A percentile compares a stretch with the other conserved stretches of the same genome.
phyloP scores from a whole-genome alignment of 1,139 yeast species.

The Suhomyces maxii region DNA sequence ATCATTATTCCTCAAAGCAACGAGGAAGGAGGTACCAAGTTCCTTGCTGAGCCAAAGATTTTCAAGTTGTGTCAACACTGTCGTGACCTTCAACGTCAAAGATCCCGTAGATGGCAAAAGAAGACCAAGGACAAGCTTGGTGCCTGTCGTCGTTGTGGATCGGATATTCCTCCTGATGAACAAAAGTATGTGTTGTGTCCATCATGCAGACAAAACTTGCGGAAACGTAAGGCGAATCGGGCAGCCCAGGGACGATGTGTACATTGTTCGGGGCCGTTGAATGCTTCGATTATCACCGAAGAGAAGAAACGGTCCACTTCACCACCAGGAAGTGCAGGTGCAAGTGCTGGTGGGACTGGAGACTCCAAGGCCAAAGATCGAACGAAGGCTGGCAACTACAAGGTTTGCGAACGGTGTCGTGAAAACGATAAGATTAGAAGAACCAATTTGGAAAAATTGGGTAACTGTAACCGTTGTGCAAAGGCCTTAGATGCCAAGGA shows the following conservation, averaged over 20 bases:
- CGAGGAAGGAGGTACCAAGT: slow-evolving; percentile 22
- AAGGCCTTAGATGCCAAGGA: slow-evolving; percentile 44
- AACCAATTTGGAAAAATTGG: slow-evolving; percentile 54
- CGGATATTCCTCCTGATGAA: slow-evolving; percentile 49
- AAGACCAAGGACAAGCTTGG: slow-evolving; percentile 61
- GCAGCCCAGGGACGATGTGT: slow-evolving; percentile 67
- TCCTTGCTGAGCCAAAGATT: slow-evolving; percentile 45
- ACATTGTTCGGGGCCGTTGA: slow-evolving; percentile 65
- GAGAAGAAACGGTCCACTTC: slow-evolving; percentile 14
- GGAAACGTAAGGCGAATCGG: slow-evolving; percentile 56
- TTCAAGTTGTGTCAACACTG: slow-evolving; percentile 65
- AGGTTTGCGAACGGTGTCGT: slow-evolving; percentile 65
- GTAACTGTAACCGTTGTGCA: slow-evolving; percentile 65
- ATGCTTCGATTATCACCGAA: slow-evolving; percentile 38
- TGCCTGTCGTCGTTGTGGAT: slow-evolving; percentile 65
- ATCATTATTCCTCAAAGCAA: slow-evolving; percentile 37
- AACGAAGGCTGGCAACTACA: slow-evolving; percentile 39
- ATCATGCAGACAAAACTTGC: slow-evolving; percentile 53
- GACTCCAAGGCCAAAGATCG: slow-evolving; percentile 15
- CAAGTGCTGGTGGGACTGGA: not conserved
- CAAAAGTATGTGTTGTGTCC: slow-evolving; percentile 60
- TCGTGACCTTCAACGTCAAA: slow-evolving; percentile 59
- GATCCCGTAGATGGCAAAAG: slow-evolving; percentile 65
- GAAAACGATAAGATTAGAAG: slow-evolving; percentile 60
- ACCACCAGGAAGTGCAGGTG: slow-evolving; percentile 3